phyloP scores from a whole-genome alignment of 768 basidiomycete genomes.

The Mycena maculata region DNA sequence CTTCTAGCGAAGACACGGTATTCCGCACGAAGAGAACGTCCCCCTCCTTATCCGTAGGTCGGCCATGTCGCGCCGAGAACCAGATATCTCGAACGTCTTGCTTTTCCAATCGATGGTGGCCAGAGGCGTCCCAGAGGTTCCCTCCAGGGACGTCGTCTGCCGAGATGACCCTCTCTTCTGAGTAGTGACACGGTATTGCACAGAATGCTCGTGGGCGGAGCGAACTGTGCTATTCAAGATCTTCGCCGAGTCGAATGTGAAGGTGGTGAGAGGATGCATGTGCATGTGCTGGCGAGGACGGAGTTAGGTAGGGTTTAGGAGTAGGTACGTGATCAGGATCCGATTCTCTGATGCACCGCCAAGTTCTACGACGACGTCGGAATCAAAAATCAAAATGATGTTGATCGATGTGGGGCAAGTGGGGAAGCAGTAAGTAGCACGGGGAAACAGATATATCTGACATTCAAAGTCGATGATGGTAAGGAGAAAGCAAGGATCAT shows the following conservation, averaged over 20 bases:
- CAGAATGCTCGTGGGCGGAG: not conserved
- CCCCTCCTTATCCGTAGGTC: conserved; percentile 12
- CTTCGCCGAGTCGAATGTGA: conserved; percentile 15
- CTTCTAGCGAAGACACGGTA: not conserved
- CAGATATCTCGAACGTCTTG: conserved; percentile 19
- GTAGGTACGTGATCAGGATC: too few relatives aligned
- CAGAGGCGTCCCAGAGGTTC: not conserved
- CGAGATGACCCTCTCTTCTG: not conserved
- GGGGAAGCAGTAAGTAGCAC: too few relatives aligned
- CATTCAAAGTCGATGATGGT: too few relatives aligned
- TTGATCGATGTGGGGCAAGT: too few relatives aligned
- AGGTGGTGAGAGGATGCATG: conserved; percentile 17
- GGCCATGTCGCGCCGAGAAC: not conserved
- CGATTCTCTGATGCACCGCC: too few relatives aligned
- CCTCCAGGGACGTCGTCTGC: conserved; percentile 14
- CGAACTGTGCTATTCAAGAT: conserved; percentile 14
- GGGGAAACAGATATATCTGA: too few relatives aligned
- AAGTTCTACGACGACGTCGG: too few relatives aligned
- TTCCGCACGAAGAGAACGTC: conserved; percentile 26
- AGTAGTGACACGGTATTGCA: conserved; percentile 16
- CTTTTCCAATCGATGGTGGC: conserved; percentile 22
- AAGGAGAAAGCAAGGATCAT: too few relatives aligned
- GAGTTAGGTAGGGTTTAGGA: too few relatives aligned
- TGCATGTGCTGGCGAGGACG: not conserved
- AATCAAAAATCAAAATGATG: too few relatives aligned